A percentile compares a stretch with the other conserved stretches of the same genome.
phyloP scores from a whole-genome alignment of 2,329 filamentous ascomycete species.

The Cladosporium sp. region DNA sequence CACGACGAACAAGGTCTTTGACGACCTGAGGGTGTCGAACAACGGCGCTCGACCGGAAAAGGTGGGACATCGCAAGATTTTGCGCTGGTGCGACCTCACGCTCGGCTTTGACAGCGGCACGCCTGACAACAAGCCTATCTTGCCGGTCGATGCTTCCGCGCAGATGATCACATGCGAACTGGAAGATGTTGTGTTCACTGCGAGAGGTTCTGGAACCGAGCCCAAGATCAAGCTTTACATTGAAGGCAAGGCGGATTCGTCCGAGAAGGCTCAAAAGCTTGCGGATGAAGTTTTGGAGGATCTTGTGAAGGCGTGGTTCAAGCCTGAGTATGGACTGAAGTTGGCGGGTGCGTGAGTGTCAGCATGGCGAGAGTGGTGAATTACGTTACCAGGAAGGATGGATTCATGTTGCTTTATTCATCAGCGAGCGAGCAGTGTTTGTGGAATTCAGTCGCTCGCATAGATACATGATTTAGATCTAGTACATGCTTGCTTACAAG shows the following conservation, averaged over 20 bases:
- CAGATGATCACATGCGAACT: slow-evolving; percentile 67
- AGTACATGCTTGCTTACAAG: background rate
- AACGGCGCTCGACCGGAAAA: slow-evolving; percentile 24
- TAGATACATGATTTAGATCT: background rate
- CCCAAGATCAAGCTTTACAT: slow-evolving; percentile 66
- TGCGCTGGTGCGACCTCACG: slow-evolving; percentile 63
- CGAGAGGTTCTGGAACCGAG: slow-evolving; percentile 64
- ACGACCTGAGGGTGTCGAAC: slow-evolving; percentile 49
- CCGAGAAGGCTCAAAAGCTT: slow-evolving; percentile 43
- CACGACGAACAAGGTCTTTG: slow-evolving; percentile 57
- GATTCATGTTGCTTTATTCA: background rate
- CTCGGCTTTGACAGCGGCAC: slow-evolving; percentile 60
- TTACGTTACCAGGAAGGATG: background rate
- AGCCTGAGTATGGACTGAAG: slow-evolving; percentile 32
- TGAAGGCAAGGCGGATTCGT: slow-evolving; percentile 47
- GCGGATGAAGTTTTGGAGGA: slow-evolving; percentile 49
- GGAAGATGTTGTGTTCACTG: slow-evolving; percentile 59
- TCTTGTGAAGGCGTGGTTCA: slow-evolving; percentile 53
- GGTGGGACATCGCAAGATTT: slow-evolving; percentile 55
- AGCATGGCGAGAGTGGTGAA: background rate
- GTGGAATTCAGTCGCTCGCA: background rate
- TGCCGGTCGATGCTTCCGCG: slow-evolving; percentile 58
- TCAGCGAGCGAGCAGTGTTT: background rate
- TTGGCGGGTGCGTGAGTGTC: slow-evolving; percentile 27
- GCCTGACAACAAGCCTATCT: slow-evolving; percentile 50